A percentile compares a stretch with the other conserved stretches of the same genome.
Evolutionary conservation across 83 land plant species (phyloP).

Genomic region (Isoetes engelmannii): DNA sequence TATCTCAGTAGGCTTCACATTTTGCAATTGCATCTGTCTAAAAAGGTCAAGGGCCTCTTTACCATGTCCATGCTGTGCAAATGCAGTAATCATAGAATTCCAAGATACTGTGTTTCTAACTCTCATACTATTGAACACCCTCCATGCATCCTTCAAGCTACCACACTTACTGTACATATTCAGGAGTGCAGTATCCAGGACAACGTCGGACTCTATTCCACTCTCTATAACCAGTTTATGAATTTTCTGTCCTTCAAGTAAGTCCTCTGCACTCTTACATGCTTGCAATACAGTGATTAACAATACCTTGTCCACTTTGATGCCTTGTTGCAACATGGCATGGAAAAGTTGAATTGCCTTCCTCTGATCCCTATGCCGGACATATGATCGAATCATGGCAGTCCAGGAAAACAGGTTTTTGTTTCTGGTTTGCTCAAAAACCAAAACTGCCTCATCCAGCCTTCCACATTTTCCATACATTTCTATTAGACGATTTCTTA

Average conservation of each 20-base stretch:
- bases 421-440: neutral
- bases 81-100: slow-evolving; percentile 36
- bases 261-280: neutral
- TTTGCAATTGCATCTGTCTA: neutral
- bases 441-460: neutral
- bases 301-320: neutral
- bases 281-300: neutral
- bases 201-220: neutral
- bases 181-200: slow-evolving; percentile 9
- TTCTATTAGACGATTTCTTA: neutral
- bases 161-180: slow-evolving; percentile 20
- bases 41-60: slow-evolving; percentile 5
- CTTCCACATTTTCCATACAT: slow-evolving; percentile 5
- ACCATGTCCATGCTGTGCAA: slow-evolving; percentile 21
- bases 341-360: neutral
- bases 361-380: neutral
- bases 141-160: slow-evolving; percentile 15
- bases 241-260: too few relatives aligned
- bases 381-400: slow-evolving; percentile 3
- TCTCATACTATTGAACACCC: slow-evolving; percentile 30
- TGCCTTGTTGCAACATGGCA: neutral
- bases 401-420: neutral
- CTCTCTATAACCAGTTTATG: neutral
- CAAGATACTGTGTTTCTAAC: slow-evolving; percentile 31
- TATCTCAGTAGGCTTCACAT: slow-evolving; percentile 9